Evolutionary conservation across 345 rosid genomes (phyloP), one percentile per base, ranked within the genome.

Genomic region (Toxicodendron radicans): DNA sequence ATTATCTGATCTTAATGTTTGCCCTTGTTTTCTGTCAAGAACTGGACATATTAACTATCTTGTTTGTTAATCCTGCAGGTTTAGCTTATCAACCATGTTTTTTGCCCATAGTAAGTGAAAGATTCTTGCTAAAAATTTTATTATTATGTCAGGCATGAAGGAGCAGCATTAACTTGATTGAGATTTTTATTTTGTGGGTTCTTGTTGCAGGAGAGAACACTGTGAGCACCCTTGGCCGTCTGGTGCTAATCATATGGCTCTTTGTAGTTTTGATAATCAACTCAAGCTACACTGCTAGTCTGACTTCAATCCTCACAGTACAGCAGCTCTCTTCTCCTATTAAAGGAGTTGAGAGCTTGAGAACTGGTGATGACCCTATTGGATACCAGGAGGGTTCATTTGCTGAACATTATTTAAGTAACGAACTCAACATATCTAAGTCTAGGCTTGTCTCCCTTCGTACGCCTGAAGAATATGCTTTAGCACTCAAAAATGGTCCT

Each of bases 221-320:
- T 7, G 80, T 90, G 18, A 92, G 97, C 83, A 82, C 93, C 66
- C 92, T 95, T 56, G 99, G 96, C 45, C 90, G 97, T 27, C 16
- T 87, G 60, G 99, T 95, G 78, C 87, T 92, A 64, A 80, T 92
- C 67, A 87, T 93, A 80, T 93, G 98, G 99, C 90, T 95, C 62
- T 95, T 90, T 62, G 97, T 92, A 59, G 99, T 95, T 60, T 80
- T 92, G 69, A 91, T 95, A 73, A 86, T 95, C 78, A 95, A 90
- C 87, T 95, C 98, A 1, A 95, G 95, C 84, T 95, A 92, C 90
- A 95, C 99, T 13, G 97, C 99, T 51, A 91, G 95, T 82, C 83
- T 95, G 79, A 95, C 99, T 66, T 95, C 97, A 9, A 91, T 92
- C 58, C 89, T 95, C 66, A 95, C 99, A 17, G 98, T 95, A 64